Conservation (phyloP, 306 rosid species). For the Pachyrhizus erosus region DNA sequence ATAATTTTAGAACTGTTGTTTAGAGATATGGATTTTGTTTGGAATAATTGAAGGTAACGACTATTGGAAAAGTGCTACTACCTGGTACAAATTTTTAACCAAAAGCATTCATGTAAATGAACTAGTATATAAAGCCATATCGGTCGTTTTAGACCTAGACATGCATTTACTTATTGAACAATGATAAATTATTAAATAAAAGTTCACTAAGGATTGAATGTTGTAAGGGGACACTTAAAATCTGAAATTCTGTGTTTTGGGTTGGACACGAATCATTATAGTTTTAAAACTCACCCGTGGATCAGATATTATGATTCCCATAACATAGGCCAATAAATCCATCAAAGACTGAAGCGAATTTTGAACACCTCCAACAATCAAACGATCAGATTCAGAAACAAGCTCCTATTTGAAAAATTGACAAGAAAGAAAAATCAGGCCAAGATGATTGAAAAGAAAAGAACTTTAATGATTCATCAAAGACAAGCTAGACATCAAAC, state of each 20-base stretch:
- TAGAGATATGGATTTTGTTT: not conserved
- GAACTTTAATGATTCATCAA: not conserved
- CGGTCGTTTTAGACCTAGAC: not conserved
- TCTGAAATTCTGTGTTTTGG: not conserved
- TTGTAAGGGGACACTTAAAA: not conserved
- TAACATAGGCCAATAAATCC: constrained; percentile 82
- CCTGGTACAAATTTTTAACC: not conserved
- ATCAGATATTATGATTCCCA: constrained; percentile 80
- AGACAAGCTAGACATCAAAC: constrained; percentile 23
- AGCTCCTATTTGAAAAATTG: constrained; percentile 54
- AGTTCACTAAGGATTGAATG: not conserved
- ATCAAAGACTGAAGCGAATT: constrained; percentile 78
- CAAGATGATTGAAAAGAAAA: constrained; percentile 24
- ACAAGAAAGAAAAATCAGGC: not conserved
- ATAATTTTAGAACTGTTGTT: not conserved
- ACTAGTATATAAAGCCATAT: not conserved
- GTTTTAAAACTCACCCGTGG: constrained; percentile 67
- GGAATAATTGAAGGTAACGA: not conserved
- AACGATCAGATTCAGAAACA: constrained; percentile 79
- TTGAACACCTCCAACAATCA: constrained; percentile 90
- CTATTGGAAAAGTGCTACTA: not conserved
- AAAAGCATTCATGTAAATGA: not conserved
- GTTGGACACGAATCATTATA: not conserved
- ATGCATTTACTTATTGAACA: not conserved
- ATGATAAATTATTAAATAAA: not conserved